These are phyloP conservation scores for Colletotrichum sp. DNA, from an alignment of 2,329 filamentous ascomycete species.

Conservation along the genomic window DNA sequence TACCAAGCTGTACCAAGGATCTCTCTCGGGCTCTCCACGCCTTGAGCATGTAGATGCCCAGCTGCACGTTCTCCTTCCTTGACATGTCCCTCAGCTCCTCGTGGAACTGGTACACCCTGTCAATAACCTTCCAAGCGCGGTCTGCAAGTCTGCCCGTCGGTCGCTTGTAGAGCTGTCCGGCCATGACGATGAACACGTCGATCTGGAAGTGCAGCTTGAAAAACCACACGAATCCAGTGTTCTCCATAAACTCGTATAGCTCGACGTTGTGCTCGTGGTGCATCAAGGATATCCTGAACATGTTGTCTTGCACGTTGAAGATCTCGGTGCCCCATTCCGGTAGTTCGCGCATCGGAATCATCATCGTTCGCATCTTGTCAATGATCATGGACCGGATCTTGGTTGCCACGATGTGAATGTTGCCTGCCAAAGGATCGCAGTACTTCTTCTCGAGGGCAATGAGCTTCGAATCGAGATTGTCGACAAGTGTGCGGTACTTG, in stretches of 20 bases:
- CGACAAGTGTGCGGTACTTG: constrained; percentile 47
- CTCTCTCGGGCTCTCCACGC: constrained; percentile 59
- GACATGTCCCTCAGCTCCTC: constrained; percentile 55
- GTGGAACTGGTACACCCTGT: constrained; percentile 53
- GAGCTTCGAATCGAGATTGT: constrained; percentile 47
- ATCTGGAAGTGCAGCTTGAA: constrained; percentile 59
- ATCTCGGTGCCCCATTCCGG: constrained; percentile 57
- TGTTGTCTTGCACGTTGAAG: constrained; percentile 53
- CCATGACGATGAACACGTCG: constrained; percentile 61
- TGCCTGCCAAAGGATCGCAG: constrained; percentile 57
- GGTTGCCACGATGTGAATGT: constrained; percentile 56
- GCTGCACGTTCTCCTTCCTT: constrained; percentile 46
- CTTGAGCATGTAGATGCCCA: constrained; percentile 54
- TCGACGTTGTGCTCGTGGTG: constrained; percentile 52
- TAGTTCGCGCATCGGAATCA: constrained; percentile 51
- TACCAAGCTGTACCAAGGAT: constrained; percentile 40
- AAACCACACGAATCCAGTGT: constrained; percentile 61
- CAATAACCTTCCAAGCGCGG: constrained; percentile 55
- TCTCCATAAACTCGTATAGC: constrained; percentile 46
- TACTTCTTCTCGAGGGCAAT: constrained; percentile 52
- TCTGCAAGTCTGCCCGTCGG: constrained; percentile 54
- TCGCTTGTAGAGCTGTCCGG: constrained; percentile 57
- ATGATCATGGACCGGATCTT: constrained; percentile 52
- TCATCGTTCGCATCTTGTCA: constrained; percentile 53
- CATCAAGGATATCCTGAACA: constrained; percentile 60